Conservation (phyloP, 1,139 yeast genomes). For the Geotrichum fermentans region DNA sequence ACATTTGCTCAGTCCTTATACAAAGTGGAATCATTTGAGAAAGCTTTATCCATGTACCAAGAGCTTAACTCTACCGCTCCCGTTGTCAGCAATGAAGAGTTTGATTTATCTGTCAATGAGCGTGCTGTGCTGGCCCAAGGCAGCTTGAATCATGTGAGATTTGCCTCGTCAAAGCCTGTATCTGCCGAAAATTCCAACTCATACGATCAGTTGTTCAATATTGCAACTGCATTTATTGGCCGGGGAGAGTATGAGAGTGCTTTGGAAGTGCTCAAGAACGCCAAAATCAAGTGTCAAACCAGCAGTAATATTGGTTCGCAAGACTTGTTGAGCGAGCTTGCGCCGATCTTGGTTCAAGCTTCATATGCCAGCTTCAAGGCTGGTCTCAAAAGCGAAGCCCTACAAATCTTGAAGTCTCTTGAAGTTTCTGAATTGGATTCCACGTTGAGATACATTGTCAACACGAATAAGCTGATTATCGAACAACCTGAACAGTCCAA, state of each 20-base stretch:
- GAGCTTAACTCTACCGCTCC: conserved; percentile 39
- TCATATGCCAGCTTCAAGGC: conserved; percentile 57
- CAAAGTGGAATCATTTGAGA: conserved; percentile 53
- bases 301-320: conserved; percentile 42
- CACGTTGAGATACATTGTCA: conserved; percentile 20
- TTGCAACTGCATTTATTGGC: conserved; percentile 53
- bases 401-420: conserved; percentile 37
- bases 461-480: conserved; percentile 21
- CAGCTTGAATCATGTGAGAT: conserved; percentile 22
- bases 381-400: conserved; percentile 46
- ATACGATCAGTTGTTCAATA: conserved; percentile 63
- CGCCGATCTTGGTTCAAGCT: conserved; percentile 64
- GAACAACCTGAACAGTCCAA: conserved; percentile 22
- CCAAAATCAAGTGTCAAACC: conserved; percentile 44
- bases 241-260: conserved; percentile 45
- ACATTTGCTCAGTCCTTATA: conserved; percentile 79
- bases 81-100: conserved; percentile 34
- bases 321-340: conserved; percentile 42
- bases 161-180: conserved; percentile 18
- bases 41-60: conserved; percentile 53
- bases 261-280: conserved; percentile 46
- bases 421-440: conserved; percentile 23
- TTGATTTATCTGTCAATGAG: conserved; percentile 66
- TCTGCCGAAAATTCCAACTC: conserved; percentile 34
- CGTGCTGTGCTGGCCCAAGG: conserved; percentile 62